Evolutionary conservation across 352 stramenopile species (phyloP), one percentile per base, ranked within the genome.

Genomic region (Phytophthora nicotianae): DNA sequence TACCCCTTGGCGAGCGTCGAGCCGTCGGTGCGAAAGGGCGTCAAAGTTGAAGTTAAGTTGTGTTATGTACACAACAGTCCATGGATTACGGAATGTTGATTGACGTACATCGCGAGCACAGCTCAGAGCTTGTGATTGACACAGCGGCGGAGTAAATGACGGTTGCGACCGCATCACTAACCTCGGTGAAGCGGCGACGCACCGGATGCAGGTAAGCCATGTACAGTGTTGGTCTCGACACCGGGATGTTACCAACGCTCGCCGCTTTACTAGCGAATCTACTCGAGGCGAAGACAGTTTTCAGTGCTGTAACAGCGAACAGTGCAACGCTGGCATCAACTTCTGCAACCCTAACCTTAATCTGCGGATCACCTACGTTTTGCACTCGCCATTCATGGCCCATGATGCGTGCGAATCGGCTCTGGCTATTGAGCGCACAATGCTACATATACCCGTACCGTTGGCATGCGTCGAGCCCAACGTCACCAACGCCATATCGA

Each of bases 271-370:
- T 42, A 35, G 16, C 58, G 61, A 50, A 60, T 55, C 32, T n/a
- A 17, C 5, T 16, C 23, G 9, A 26, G 3, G 27, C 26, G 38
- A 24, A 33, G 11, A 47, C 40, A 52, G 49, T 58, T 57, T 58
- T 43, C 33, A 54, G 26, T n/a, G n/a, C n/a, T n/a, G n/a, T n/a
- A 32, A 8, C 26, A 32, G 54, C 35, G 20, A 50, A 27, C 24
- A 52, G n/a, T 53, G 47, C 20, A 8, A 61, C 29, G 29, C 53
- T 61, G 42, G 16, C 23, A 19, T 35, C 41, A 50, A 59, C 16
- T 65, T n/a, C n/a, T n/a, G n/a, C 56, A 70, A 70, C 62, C 56
- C 62, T 70, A 70, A 19, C 40, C 62, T 5, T 40, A 11, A 24
- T 35, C 33, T 20, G 8, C 32, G 8, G 21, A 47, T 26, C 45